Base-by-base conservation (phyloP, 1,284 basidiomycete genomes). In the Pseudozyma sp. region DNA sequence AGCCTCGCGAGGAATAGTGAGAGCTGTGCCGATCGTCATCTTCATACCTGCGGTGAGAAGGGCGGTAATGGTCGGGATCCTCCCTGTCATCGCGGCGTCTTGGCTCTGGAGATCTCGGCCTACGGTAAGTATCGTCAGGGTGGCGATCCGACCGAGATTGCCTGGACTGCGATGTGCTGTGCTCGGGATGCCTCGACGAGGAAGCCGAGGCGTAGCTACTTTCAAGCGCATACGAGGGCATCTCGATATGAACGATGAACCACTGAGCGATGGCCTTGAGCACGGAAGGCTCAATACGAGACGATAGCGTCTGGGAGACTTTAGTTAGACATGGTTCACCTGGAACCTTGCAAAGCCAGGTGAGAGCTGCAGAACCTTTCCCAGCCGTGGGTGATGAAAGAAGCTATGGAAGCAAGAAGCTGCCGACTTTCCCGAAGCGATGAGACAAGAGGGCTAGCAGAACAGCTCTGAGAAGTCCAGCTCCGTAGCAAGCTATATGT, bases 141-240 rank as follows among this genome's bases (percentile, higher is more conserved):
- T 31, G 39, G 21, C 39, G 49, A 40, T 60, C 57, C 5, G 43
- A 39, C 44, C 60, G 50, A 34, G 52, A 57, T 4, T 59, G 51
- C 39, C 59, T 53, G 5, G 56, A 59, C 13, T 48, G 48, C 5
- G 59, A 54, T 10, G 56, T 52, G 34, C 16, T 19, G 12, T 40
- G 45, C n/a, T 62, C 67, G n/a, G 38, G 18, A 43, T 49, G 50
- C 49, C 51, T 60, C 50, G 68, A 64, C 35, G 61, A 56, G 13
- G 68, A 70, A 18, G 40, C 45, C 40, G 57, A 49, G 48, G 50
- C 62, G 25, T 61, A 51, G 54, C 68, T 55, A 11, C 35, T 60
- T 12, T 47, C 50, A 3, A 40, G 38, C 35, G 62, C 52, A 39
- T 54, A 49, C 3, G 61, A 65, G 42, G 68, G 59, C 68, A 70